Evolutionary conservation across 345 rosid genomes (phyloP), one percentile per base, ranked within the genome.

Genomic region (Raphanus sativus): DNA sequence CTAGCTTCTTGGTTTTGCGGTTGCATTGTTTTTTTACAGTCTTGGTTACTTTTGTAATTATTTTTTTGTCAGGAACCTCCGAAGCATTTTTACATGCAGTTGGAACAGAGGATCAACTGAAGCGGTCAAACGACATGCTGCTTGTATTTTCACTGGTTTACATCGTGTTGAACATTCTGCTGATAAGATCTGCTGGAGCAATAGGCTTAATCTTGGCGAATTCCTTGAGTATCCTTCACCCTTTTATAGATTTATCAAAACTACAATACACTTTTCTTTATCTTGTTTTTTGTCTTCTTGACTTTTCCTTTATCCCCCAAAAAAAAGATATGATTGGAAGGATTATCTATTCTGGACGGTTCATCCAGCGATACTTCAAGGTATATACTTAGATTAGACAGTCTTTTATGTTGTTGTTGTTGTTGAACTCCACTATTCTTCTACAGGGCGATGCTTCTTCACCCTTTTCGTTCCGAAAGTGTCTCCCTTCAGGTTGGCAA

Each of bases 41-140:
- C 26, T 42, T 26, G 10, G 2, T 65, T 58, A 58, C 33, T 42
- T 9, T 65, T 11, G 3, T 65, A 4, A 54, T 66, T 26, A 12
- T 26, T 78, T 67, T 67, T 67, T 30, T 63, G 26, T 64, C 91
- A 94, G 99, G 99, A 74, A 92, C 98, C 67, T 95, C 99, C 8
- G 99, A 95, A 84, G 92, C 96, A 66, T 95, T 95, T 85, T 82
- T 95, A 65, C 98, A 92, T 77, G 96, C 96, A 67, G 90, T 92
- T 79, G 98, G 97, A 67, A 80, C 88, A 62, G 97, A 95, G 84
- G 80, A 77, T 65, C 87, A 95, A 70, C 87, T 95, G 62, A 87
- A 86, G 81, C 91, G 86, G 42, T 90, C 96, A 79, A 94, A 94
- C 81, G 89, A 88, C 79, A 83, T 76, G 25, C 82, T 92, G 86